A percentile compares a stretch with the other conserved stretches of the same genome.
Conservation (phyloP, 1,284 basidiomycete species). For the Ganoderma sinense region DNA sequence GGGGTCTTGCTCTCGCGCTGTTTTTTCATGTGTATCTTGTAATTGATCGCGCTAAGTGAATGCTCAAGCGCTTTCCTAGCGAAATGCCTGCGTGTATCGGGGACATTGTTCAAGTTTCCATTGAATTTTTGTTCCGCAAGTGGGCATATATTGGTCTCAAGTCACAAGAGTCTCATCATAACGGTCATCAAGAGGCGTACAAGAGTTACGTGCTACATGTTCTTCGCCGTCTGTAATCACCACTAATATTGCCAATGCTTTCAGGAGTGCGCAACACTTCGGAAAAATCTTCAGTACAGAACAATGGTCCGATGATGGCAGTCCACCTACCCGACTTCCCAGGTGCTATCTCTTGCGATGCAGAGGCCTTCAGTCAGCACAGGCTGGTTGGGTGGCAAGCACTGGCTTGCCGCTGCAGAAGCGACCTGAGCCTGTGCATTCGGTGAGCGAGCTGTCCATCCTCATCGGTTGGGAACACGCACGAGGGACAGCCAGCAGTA, state of each 20-base stretch:
- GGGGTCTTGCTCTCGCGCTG: background rate
- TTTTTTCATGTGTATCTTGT: background rate
- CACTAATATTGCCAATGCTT: background rate
- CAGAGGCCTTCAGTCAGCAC: constrained; percentile 34
- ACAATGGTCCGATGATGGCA: too few species aligned
- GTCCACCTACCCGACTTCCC: constrained; percentile 33
- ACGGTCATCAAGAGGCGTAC: background rate
- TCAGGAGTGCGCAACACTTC: constrained; percentile 1
- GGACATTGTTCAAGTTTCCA: background rate
- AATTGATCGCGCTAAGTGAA: background rate
- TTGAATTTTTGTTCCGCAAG: background rate
- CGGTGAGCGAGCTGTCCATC: background rate
- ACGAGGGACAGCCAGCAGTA: constrained; percentile 34
- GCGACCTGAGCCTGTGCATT: constrained; percentile 20
- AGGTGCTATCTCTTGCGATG: constrained; percentile 22
- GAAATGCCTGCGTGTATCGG: background rate
- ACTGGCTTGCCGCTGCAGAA: constrained; percentile 28
- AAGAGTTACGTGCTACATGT: background rate
- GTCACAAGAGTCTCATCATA: background rate
- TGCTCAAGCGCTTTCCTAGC: background rate
- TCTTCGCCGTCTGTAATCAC: background rate
- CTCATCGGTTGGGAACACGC: background rate
- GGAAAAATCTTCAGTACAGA: background rate
- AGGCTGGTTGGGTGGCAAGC: constrained; percentile 34
- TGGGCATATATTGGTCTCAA: background rate